Evolutionary conservation across 345 rosid genomes (phyloP).

Genomic region (Hevea brasiliensis): DNA sequence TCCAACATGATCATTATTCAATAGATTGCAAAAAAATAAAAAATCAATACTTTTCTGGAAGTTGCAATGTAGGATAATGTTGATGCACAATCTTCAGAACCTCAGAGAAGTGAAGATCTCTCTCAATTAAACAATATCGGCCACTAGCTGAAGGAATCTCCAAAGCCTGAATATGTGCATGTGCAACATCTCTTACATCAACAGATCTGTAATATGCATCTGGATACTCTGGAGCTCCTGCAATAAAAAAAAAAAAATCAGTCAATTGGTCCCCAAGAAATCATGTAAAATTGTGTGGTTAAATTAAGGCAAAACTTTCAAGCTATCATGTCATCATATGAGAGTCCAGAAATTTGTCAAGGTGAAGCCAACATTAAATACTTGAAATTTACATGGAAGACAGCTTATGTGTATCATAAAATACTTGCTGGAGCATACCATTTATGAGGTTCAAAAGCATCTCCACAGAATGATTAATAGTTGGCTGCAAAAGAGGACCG

Average conservation of each 20-base stretch:
- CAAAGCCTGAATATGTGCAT: conserved; percentile 15
- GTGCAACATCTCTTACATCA: conserved; percentile 17
- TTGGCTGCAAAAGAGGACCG: conserved; percentile 17
- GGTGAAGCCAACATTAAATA: too few relatives aligned
- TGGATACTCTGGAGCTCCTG: background rate
- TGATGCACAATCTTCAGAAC: conserved; percentile 12
- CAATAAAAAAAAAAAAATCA: background rate
- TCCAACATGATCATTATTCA: background rate
- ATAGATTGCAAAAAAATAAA: background rate
- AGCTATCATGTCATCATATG: too few relatives aligned
- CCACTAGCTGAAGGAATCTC: conserved; percentile 10
- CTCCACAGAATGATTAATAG: background rate
- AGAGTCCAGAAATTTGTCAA: too few relatives aligned
- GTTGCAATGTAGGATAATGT: conserved; percentile 10
- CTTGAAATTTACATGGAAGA: too few relatives aligned
- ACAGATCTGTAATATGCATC: background rate
- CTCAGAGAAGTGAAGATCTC: background rate
- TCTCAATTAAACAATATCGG: conserved; percentile 9
- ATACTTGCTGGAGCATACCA: background rate
- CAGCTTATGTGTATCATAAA: too few relatives aligned
- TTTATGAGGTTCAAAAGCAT: background rate
- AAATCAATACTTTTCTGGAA: conserved; percentile 3
- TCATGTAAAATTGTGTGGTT: too few relatives aligned
- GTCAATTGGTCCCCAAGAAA: too few relatives aligned
- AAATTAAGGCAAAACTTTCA: too few relatives aligned